These are phyloP conservation scores for Plenodomus biglobosus DNA, from an alignment of 2,329 filamentous ascomycete species.

Conservation along the genomic window DNA sequence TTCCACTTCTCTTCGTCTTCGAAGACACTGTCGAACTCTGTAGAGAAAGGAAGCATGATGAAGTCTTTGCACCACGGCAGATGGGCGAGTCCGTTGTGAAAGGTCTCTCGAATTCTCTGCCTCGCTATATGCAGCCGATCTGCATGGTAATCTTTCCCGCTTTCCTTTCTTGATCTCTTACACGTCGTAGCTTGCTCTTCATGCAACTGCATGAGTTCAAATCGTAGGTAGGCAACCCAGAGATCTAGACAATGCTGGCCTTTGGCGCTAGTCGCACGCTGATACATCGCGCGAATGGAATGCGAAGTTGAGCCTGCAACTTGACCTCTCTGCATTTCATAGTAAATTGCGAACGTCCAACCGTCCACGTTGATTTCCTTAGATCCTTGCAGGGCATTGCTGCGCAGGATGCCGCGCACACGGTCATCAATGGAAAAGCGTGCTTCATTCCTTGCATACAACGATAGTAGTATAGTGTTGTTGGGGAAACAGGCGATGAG, in stretches of 20 bases:
- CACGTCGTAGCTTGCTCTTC: constrained; percentile 19
- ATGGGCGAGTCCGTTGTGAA: constrained; percentile 57
- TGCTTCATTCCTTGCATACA: constrained; percentile 74
- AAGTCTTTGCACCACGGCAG: constrained; percentile 67
- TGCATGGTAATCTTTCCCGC: constrained; percentile 11
- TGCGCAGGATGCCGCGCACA: constrained; percentile 65
- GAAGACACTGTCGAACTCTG: constrained; percentile 39
- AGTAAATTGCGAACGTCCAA: constrained; percentile 58
- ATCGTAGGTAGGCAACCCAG: constrained; percentile 38
- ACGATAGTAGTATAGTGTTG: constrained; percentile 73
- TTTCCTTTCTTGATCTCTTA: constrained; percentile 20
- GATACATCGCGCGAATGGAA: constrained; percentile 58
- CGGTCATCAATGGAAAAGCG: constrained; percentile 74
- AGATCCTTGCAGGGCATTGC: constrained; percentile 37
- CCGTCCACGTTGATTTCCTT: constrained; percentile 47
- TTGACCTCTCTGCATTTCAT: constrained; percentile 53
- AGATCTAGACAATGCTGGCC: constrained; percentile 33
- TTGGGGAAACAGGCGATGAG: constrained; percentile 68
- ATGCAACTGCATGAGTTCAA: constrained; percentile 29
- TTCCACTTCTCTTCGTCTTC: constrained; percentile 53
- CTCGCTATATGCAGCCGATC: constrained; percentile 35
- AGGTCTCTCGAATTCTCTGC: constrained; percentile 53
- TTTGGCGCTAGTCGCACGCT: constrained; percentile 50
- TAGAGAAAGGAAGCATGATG: constrained; percentile 58
- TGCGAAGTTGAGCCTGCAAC: constrained; percentile 51